phyloP scores from a whole-genome alignment of 1,284 basidiomycete genomes.

The Malassezia yamatoensis region DNA sequence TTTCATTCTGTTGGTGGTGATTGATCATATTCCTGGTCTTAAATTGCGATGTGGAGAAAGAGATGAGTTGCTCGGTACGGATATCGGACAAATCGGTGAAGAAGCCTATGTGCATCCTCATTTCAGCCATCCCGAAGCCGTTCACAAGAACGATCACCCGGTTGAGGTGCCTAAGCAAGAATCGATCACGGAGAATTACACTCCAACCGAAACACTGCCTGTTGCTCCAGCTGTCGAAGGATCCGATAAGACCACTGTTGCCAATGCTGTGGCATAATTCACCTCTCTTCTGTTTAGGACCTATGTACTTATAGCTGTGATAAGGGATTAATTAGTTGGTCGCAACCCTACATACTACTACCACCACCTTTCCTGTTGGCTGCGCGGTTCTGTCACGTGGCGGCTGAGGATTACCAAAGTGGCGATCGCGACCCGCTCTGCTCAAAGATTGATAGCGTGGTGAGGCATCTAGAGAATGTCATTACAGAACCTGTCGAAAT shows the following conservation, averaged over 20 bases:
- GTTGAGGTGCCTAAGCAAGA: not conserved
- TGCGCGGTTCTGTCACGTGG: not conserved
- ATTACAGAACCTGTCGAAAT: constrained; percentile 45
- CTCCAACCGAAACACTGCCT: not conserved
- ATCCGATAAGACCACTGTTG: not conserved
- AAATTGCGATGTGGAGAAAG: constrained; percentile 70
- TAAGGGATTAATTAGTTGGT: too few relatives aligned
- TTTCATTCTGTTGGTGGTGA: constrained; percentile 72
- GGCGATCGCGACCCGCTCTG: not conserved
- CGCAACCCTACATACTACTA: too few relatives aligned
- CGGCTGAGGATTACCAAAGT: not conserved
- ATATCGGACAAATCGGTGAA: constrained; percentile 87
- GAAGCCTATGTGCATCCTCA: constrained; percentile 21
- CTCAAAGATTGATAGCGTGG: too few relatives aligned
- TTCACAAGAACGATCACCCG: not conserved
- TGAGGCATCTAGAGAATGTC: constrained; percentile 21
- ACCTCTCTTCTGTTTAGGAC: not conserved
- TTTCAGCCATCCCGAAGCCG: not conserved
- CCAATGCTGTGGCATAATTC: not conserved
- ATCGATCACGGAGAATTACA: not conserved
- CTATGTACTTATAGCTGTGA: too few relatives aligned
- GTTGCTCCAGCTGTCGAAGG: not conserved
- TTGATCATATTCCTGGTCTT: constrained; percentile 83
- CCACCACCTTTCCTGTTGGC: too few relatives aligned
- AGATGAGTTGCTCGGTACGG: constrained; percentile 80